Conservation (phyloP, 2,329 filamentous ascomycete species). For the Microsporum audouinii region DNA sequence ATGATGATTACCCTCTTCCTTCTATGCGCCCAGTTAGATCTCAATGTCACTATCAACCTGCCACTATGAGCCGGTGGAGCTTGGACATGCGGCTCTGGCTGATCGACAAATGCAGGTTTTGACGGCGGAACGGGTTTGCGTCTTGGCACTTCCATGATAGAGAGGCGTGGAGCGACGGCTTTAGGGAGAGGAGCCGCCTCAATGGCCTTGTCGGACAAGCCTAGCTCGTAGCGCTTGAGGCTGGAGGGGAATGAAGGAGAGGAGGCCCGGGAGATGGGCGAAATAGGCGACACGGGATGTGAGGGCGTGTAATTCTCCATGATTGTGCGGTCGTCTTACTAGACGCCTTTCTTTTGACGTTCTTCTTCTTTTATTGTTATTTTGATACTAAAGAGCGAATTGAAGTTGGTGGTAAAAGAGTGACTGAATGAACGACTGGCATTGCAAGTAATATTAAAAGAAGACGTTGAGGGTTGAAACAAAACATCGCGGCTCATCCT, state of each 20-base stretch:
- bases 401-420: background rate
- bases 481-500: background rate
- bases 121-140: slow-evolving; percentile 14
- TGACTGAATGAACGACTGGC: background rate
- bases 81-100: background rate
- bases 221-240: slow-evolving; percentile 8
- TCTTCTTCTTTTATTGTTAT: background rate
- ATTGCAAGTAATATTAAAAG: background rate
- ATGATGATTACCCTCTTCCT: slow-evolving; percentile 10
- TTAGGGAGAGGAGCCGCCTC: slow-evolving; percentile 2
- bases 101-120: background rate
- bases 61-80: background rate
- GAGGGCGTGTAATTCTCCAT: background rate
- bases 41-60: slow-evolving; percentile 9
- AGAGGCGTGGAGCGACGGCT: slow-evolving; percentile 6
- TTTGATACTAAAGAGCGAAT: background rate
- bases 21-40: background rate
- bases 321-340: background rate
- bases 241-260: slow-evolving; percentile 4
- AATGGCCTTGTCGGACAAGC: background rate
- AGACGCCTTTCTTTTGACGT: background rate
- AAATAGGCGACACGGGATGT: background rate
- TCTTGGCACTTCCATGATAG: slow-evolving; percentile 9
- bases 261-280: slow-evolving; percentile 5
- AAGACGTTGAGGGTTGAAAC: background rate